phyloP scores from a whole-genome alignment of 257 asterid genomes.

The Solanum medicagineum region DNA sequence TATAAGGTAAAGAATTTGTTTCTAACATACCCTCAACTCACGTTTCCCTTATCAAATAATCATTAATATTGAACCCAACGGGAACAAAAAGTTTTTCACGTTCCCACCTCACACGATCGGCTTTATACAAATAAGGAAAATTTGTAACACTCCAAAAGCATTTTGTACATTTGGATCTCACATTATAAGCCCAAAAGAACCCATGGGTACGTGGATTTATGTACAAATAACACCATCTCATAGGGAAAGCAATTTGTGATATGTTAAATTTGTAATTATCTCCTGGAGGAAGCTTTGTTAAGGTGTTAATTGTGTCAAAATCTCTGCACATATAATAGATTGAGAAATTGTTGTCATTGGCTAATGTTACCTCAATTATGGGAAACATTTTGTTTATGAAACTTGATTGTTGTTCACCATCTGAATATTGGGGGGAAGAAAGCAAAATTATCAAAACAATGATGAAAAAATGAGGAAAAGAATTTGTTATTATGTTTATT shows the following conservation, averaged over 20 bases:
- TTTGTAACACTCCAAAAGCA: constrained; percentile 11
- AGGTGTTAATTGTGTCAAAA: not conserved
- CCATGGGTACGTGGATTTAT: not conserved
- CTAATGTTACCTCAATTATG: constrained; percentile 1
- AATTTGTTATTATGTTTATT: not conserved
- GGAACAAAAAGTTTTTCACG: constrained; percentile 9
- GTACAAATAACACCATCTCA: constrained; percentile 17
- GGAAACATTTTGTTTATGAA: not conserved
- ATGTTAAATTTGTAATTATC: constrained; percentile 1
- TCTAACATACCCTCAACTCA: not conserved
- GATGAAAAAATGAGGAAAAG: not conserved
- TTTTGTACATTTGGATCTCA: constrained; percentile 13
- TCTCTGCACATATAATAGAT: constrained; percentile 7
- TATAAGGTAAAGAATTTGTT: no score
- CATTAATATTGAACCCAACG: not conserved
- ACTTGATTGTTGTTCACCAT: not conserved
- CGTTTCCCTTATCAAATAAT: not conserved
- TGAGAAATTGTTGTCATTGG: constrained; percentile 3
- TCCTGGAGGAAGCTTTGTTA: not conserved
- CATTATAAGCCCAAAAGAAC: constrained; percentile 12
- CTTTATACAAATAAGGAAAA: constrained; percentile 2
- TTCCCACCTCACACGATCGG: constrained; percentile 12
- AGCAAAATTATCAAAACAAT: not conserved
- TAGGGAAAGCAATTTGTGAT: constrained; percentile 10
- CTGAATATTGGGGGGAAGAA: not conserved